phyloP scores from a whole-genome alignment of 805 yeast species.

The Candida glaebosa region DNA sequence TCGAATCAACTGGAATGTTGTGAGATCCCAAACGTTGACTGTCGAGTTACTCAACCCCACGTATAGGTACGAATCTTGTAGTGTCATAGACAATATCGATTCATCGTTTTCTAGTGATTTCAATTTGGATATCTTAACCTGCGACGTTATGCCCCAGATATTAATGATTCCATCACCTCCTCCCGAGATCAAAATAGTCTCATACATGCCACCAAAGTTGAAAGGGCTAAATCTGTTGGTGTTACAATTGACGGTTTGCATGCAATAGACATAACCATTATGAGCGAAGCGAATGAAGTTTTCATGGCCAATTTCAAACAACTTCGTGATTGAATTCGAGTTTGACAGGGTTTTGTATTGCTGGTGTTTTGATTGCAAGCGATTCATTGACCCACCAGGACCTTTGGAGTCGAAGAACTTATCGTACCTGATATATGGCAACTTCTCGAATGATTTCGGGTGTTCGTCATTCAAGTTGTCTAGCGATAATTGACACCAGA shows the following conservation, averaged over 20 bases:
- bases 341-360: conserved; percentile 9
- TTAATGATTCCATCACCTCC: conserved; percentile 93
- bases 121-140: conserved; percentile 15
- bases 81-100: conserved; percentile 66
- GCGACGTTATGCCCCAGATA: conserved; percentile 56
- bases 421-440: conserved; percentile 64
- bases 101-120: conserved; percentile 58
- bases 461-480: conserved; percentile 1
- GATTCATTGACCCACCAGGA: conserved; percentile 58
- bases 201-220: conserved; percentile 13
- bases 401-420: conserved; percentile 89
- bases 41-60: conserved; percentile 77
- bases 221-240: conserved; percentile 14
- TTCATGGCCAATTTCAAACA: conserved; percentile 64
- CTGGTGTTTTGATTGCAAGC: conserved; percentile 26
- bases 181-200: conserved; percentile 41
- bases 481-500: conserved; percentile 52
- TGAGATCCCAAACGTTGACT: conserved; percentile 83
- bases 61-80: conserved; percentile 66
- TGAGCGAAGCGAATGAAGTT: conserved; percentile 82
- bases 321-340: conserved; percentile 14
- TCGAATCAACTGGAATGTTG: conserved; percentile 67
- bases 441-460: conserved; percentile 7
- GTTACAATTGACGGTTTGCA: conserved; percentile 33
- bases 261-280: conserved; percentile 81